Evolutionary conservation across 345 rosid species (phyloP), one percentile per base, ranked within the genome.

Genomic region (Alliaria petiolata): DNA sequence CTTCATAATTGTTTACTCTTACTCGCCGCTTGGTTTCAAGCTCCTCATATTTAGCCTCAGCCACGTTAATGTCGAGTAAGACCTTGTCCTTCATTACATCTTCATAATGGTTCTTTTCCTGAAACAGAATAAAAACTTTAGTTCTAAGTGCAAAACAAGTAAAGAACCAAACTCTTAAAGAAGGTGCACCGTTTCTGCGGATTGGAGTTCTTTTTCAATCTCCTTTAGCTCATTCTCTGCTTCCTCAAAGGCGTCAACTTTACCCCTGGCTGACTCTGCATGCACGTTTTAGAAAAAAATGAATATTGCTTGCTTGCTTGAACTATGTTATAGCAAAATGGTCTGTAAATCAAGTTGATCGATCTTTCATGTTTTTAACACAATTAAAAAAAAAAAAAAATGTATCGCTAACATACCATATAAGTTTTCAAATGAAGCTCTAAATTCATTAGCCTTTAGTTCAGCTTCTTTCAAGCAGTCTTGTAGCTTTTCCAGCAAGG

Each of bases 31-130:
- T 77, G 16, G 15, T 76, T 79, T 87, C 80, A 72, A 93, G 90
- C 65, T 85, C 83, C 71, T 10, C 67, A 80, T 76, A 77, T 42
- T 67, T 72, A 64, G 74, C 79, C 82, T 93, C 93, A 7, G 96
- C 90, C 69, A 26, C 75, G 72, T 82, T 70, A 68, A 92, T 85
- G 33, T 78, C 85, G 19, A 76, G 75, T 49, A 85, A 78, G 80
- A 92, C 97, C 83, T 85, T 90, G 49, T 55, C 76, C 14, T 75
- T 70, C 97, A 92, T 92, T 54, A 90, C 15, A 51, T 71, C 51
- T 78, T 90, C 92, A 70, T 93, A 93, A 78, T 88, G 86, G 11
- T 56, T 79, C 81, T 80, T 85, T 65, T 78, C 89, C 98, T 93
- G 85, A 55, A 59, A 77, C 42, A 71, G 58, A 75, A 72, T 5